Evolutionary conservation across 2,329 filamentous ascomycete species (phyloP).

Genomic region (Colletotrichum shisoi): DNA sequence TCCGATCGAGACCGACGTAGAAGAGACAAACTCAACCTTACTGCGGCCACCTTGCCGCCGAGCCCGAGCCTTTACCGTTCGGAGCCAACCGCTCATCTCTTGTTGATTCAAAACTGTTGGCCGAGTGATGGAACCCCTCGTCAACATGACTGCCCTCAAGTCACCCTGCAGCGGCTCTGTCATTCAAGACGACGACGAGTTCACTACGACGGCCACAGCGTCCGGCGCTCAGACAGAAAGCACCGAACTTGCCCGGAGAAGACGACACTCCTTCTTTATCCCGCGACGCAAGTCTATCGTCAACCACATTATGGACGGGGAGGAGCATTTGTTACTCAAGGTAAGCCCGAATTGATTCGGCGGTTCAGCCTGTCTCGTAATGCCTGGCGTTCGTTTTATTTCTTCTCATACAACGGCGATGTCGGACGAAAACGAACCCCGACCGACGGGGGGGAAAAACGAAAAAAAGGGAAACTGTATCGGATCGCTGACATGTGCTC

Average conservation of each 20-base stretch:
- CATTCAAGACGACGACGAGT: conserved; percentile 49
- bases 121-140: conserved; percentile 35
- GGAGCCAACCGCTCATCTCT: background rate
- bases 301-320: conserved; percentile 67
- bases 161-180: conserved; percentile 50
- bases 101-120: background rate
- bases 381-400: background rate
- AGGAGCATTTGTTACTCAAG: conserved; percentile 68
- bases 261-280: conserved; percentile 66
- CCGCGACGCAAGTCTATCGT: conserved; percentile 67
- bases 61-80: conserved; percentile 19
- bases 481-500: conserved; percentile 27
- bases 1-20: background rate
- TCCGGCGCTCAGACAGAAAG: conserved; percentile 53
- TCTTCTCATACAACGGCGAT: conserved; percentile 14
- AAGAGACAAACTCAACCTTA: background rate
- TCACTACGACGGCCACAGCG: conserved; percentile 47
- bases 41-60: conserved; percentile 15
- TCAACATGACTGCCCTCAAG: conserved; percentile 51
- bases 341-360: conserved; percentile 45
- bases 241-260: conserved; percentile 50
- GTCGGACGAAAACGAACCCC: conserved; percentile 6
- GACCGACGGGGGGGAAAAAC: background rate
- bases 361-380: background rate
- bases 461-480: too few species aligned